Conservation (phyloP, 805 yeast species). For the Candida silvicultrix region DNA sequence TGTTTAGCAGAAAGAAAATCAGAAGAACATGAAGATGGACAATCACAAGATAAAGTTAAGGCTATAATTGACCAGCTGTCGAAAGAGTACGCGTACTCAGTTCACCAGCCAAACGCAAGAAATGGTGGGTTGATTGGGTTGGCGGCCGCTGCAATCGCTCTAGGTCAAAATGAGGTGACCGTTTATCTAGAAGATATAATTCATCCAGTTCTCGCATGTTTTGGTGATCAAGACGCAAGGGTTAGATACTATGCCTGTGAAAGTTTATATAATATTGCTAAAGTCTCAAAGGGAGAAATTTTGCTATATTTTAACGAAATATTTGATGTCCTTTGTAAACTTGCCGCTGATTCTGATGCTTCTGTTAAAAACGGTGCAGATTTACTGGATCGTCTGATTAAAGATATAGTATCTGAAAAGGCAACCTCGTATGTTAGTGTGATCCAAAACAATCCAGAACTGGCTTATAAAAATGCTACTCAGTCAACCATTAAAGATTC, state of each 20-base stretch:
- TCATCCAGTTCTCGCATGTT: constrained; percentile 91
- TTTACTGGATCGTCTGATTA: constrained; percentile 79
- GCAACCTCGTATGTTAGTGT: constrained; percentile 83
- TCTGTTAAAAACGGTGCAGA: constrained; percentile 96
- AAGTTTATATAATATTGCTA: constrained; percentile 89
- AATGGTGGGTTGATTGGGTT: constrained; percentile 95
- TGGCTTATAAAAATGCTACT: constrained; percentile 29
- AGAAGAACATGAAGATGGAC: constrained; percentile 31
- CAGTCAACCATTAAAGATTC: constrained; percentile 42
- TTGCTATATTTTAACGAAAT: constrained; percentile 88
- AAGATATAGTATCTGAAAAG: constrained; percentile 92
- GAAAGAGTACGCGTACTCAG: constrained; percentile 72
- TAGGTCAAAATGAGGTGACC: constrained; percentile 81
- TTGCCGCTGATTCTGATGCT: constrained; percentile 85
- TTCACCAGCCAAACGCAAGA: constrained; percentile 80
- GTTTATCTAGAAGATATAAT: constrained; percentile 76
- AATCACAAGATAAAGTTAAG: constrained; percentile 40
- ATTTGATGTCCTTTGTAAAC: constrained; percentile 84
- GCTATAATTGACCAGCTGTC: constrained; percentile 67
- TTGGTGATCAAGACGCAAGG: constrained; percentile 95
- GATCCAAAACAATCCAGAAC: constrained; percentile 44
- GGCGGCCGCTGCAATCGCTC: constrained; percentile 92
- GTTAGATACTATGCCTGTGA: constrained; percentile 97
- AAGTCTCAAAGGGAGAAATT: constrained; percentile 94
- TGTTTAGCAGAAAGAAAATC: constrained; percentile 55